Conservation (phyloP, 495 filamentous ascomycete species). For the Daldinia loculata region DNA sequence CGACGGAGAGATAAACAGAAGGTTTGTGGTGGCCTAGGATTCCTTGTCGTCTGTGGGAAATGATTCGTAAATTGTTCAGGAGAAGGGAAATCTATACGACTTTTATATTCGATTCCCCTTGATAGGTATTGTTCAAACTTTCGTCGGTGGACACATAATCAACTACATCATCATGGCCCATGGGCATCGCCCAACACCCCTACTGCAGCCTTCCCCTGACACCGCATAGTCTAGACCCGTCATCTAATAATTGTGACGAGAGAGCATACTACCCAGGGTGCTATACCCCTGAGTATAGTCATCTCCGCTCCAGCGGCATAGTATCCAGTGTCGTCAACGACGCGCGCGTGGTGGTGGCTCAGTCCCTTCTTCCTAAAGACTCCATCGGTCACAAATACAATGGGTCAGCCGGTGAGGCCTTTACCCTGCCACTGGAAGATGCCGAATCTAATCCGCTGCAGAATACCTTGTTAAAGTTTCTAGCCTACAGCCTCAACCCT, state of each 20-base stretch:
- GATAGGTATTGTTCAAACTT: neutral
- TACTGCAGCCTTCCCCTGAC: constrained; percentile 10
- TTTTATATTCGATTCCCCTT: constrained; percentile 23
- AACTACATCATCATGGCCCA: constrained; percentile 7
- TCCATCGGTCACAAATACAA: constrained; percentile 15
- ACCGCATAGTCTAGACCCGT: neutral
- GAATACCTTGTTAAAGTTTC: neutral
- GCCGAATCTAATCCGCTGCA: constrained; percentile 24
- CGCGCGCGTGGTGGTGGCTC: constrained; percentile 1
- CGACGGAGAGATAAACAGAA: neutral
- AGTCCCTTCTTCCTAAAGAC: constrained; percentile 1
- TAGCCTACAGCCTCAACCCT: neutral
- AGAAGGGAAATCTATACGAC: neutral
- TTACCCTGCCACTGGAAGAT: constrained; percentile 5
- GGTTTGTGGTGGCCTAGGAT: constrained; percentile 5
- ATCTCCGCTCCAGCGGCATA: neutral
- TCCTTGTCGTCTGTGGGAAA: constrained; percentile 1
- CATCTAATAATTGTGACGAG: neutral
- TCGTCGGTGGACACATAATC: constrained; percentile 10
- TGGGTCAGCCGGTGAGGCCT: constrained; percentile 24
- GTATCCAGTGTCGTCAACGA: neutral
- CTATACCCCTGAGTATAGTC: neutral
- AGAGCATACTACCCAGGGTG: neutral
- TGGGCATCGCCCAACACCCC: neutral
- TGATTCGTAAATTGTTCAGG: neutral